phyloP scores from a whole-genome alignment of 768 basidiomycete genomes.

The Termitomyces sp. region DNA sequence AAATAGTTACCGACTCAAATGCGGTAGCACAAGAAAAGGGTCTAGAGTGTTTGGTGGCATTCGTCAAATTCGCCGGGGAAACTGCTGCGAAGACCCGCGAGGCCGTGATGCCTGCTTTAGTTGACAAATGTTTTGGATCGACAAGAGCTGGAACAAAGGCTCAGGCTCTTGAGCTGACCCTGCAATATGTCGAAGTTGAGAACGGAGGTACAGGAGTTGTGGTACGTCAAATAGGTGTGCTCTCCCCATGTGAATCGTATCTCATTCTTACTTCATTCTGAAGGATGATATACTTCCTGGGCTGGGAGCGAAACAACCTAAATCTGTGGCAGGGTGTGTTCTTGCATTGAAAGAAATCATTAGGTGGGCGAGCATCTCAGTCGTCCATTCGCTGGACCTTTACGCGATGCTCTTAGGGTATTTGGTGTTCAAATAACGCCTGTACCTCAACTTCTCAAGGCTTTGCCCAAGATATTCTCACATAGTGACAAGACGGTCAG shows the following conservation, averaged over 20 bases:
- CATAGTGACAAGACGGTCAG: constrained; percentile 96
- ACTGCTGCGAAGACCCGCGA: constrained; percentile 76
- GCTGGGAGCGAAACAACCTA: constrained; percentile 89
- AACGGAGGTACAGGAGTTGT: constrained; percentile 83
- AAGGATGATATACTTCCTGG: constrained; percentile 82
- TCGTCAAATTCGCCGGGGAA: constrained; percentile 92
- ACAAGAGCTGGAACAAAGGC: constrained; percentile 85
- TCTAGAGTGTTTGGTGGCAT: constrained; percentile 77
- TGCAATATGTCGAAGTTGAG: constrained; percentile 93
- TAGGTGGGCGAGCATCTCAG: constrained; percentile 44
- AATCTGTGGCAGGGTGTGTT: constrained; percentile 79
- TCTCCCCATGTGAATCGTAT: constrained; percentile 16
- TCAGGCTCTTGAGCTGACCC: constrained; percentile 76
- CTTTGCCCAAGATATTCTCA: constrained; percentile 87
- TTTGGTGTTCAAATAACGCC: constrained; percentile 78
- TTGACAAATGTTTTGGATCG: constrained; percentile 95
- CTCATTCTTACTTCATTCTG: constrained; percentile 18
- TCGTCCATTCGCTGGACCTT: background rate
- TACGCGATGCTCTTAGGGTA: constrained; percentile 34
- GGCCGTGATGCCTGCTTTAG: constrained; percentile 80
- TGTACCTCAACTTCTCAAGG: constrained; percentile 76
- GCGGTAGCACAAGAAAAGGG: constrained; percentile 98
- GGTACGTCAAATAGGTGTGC: constrained; percentile 49
- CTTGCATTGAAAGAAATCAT: constrained; percentile 77
- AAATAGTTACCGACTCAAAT: constrained; percentile 85